Base-by-base conservation (phyloP, 306 rosid genomes). In the Lotus japonicus region DNA sequence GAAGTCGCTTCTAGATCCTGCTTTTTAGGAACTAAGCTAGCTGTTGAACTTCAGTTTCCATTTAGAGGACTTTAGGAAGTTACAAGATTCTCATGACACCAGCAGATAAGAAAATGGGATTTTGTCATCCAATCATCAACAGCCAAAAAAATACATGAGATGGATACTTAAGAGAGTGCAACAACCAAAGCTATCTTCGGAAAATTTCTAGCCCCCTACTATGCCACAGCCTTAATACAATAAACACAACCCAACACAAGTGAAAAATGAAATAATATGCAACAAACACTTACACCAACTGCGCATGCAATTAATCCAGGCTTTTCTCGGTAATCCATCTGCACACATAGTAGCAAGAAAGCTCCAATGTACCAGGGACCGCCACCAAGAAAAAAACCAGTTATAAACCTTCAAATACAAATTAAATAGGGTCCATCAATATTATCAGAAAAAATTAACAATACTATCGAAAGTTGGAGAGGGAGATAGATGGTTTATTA, bases 261-360 rank as follows among this genome's bases (percentile, higher is more conserved):
- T 7, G 16, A n/a, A 11, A 31, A 58, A 45, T 11, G 3, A 45
- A 60, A 70, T 11, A 23, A 35, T 13, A 9, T 17, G 28, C 16
- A 5, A 41, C 5, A 58, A 53, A 64, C 51, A 91, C 97, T 87
- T 88, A 91, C 97, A 51, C 87, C 96, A 51, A 91, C 28, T 5
- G 75, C 43, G 79, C 97, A 91, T 1, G 97, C 97, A 64, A 87
- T 83, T 58, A 83, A 81, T 72, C 97, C 97, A 64, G 96, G 85
- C 70, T 91, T 91, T 71, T 91, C 97, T 57, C 96, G 69, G 73
- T 78, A 64, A 77, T 91, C 97, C 80, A 89, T 87, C 2, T 33
- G 87, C 11, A 77, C 79, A 64, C 81, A 92, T 42, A 87, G 84
- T 6, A 89, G 63, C 33, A 92, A 46, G 55, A 92, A 71, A 58